Evolutionary conservation across 352 stramenopile genomes (phyloP), one percentile per base, ranked within the genome.

Genomic region (Phytophthora parvispora): DNA sequence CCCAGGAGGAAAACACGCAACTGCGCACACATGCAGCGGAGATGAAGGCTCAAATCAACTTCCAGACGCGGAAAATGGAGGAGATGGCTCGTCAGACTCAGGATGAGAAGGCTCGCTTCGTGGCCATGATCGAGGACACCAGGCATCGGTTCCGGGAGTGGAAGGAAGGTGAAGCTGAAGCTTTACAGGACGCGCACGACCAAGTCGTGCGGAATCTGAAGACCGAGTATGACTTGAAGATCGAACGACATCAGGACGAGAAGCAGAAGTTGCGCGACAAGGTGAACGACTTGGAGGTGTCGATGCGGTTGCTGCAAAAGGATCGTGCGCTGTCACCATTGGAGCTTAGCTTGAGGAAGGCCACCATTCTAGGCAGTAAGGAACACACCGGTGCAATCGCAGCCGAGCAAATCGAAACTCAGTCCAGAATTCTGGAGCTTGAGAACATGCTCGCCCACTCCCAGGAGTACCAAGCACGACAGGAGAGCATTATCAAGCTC

Each of bases 181-280:
- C 69, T 18, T 38, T 91, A 7, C 71, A 73, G 28, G 72, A 29
- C 9, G 68, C 84, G 18, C 73, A 72, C 34, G 82, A 93, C 8
- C 80, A 91, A 40, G 73, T 79, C 3, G 32, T 89, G 28, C 73
- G 78, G 28, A 80, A 79, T 15, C 32, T 91, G 10, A 86, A 78
- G 47, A 86, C 84, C 0, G 86, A 91, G 58, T 90, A 87, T 43
- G 86, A 92, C 24, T 53, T 92, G 22, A 90, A 91, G 55, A 78
- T 92, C 47, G 77, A 80, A 5, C 71, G 82, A 9, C 86, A 91
- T 43, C 86, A 89, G 54, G 80, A 91, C 28, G 86, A 93, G 49
- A 93, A 90, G 47, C 74, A 91, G 31, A 93, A 93, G 56, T 56
- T 93, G 2, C 81, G 85, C 2, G 85, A 92, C 4, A 91, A 92